phyloP scores from a whole-genome alignment of 2,329 filamentous ascomycete genomes.

The Pseudopithomyces maydicus region DNA sequence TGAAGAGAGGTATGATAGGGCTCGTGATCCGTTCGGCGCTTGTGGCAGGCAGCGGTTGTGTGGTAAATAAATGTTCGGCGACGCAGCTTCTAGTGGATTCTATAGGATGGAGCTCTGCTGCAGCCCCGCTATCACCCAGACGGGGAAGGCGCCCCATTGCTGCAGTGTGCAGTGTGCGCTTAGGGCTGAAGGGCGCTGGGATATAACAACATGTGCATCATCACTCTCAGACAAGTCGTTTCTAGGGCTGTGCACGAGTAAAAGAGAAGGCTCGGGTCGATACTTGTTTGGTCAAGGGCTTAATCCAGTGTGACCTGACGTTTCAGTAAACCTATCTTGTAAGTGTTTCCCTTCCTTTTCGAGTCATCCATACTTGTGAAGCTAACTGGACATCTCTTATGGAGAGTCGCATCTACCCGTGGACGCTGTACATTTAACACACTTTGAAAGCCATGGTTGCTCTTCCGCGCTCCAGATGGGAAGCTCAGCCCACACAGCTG shows the following conservation, averaged over 20 bases:
- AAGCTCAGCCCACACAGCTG: constrained; percentile 18
- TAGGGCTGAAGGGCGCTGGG: constrained; percentile 34
- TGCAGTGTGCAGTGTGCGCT: no score
- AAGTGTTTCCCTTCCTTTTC: neutral
- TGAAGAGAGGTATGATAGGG: neutral
- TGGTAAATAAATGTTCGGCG: constrained; percentile 38
- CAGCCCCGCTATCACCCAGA: constrained; percentile 16
- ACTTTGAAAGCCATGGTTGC: no score
- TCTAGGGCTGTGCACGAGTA: neutral
- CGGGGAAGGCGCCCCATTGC: constrained; percentile 11
- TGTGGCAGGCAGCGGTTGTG: constrained; percentile 26
- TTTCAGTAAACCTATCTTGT: neutral
- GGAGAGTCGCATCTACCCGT: no score
- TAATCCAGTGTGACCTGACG: neutral
- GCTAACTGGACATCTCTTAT: neutral
- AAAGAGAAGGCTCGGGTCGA: neutral
- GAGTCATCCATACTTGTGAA: neutral
- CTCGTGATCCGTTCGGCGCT: constrained; percentile 8
- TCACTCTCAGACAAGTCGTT: neutral
- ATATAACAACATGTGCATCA: constrained; percentile 8
- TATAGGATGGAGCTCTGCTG: constrained; percentile 32
- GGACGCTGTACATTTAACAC: no score
- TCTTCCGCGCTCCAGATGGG: constrained; percentile 13
- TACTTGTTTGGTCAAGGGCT: neutral
- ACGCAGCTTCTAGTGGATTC: constrained; percentile 43